These are phyloP conservation scores for Brassica incana DNA, from an alignment of 345 rosid genomes.

Conservation along the genomic window DNA sequence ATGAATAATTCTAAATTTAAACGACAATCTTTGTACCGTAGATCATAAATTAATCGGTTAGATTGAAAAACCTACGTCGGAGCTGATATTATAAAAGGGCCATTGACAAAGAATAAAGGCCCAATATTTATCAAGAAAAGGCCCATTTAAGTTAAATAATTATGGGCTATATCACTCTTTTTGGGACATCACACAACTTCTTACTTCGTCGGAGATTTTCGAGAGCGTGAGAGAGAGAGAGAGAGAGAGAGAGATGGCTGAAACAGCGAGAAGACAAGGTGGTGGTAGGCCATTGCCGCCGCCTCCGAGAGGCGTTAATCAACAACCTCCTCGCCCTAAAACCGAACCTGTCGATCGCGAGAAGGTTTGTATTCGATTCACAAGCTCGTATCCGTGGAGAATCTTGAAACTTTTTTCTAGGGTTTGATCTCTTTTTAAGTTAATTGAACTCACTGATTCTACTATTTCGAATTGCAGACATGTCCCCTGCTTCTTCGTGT, in stretches of 20 bases:
- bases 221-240: background rate
- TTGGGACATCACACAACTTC: background rate
- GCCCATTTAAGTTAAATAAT: background rate
- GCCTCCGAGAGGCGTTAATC: slow-evolving; percentile 58
- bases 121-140: background rate
- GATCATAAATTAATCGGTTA: no score
- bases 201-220: slow-evolving; percentile 5
- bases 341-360: slow-evolving; percentile 80
- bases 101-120: background rate
- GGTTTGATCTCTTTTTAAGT: background rate
- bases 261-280: slow-evolving; percentile 55
- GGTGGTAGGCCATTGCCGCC: slow-evolving; percentile 66
- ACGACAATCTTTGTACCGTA: no score
- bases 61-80: background rate
- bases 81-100: background rate
- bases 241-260: slow-evolving; percentile 52
- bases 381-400: background rate
- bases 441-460: background rate
- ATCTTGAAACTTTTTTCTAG: slow-evolving; percentile 1
- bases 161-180: slow-evolving; percentile 3
- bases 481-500: slow-evolving; percentile 93
- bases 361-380: slow-evolving; percentile 50
- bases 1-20: no score
- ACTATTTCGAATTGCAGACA: slow-evolving; percentile 53
- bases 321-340: slow-evolving; percentile 58